Evolutionary conservation across 441 rosid species (phyloP).

Genomic region (Euphorbia corollata): DNA sequence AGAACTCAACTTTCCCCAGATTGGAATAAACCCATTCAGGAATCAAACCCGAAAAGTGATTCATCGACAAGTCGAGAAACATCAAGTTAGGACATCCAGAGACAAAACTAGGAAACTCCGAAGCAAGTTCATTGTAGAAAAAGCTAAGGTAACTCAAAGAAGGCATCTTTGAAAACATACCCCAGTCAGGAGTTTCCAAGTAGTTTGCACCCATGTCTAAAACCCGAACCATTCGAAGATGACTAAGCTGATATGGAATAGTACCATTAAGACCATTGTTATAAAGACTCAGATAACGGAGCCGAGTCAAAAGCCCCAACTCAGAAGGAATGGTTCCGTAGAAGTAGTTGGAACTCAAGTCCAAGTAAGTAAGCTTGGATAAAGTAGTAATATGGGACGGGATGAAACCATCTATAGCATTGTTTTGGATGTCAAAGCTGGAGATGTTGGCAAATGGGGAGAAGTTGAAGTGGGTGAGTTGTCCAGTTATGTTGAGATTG

Average conservation of each 20-base stretch:
- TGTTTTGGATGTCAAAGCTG: constrained; percentile 31
- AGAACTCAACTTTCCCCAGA: constrained; percentile 37
- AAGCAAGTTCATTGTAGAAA: constrained; percentile 22
- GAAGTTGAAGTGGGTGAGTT: constrained; percentile 40
- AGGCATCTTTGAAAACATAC: constrained; percentile 43
- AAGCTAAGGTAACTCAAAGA: constrained; percentile 43
- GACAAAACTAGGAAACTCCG: constrained; percentile 44
- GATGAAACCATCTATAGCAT: constrained; percentile 28
- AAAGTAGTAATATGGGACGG: constrained; percentile 37
- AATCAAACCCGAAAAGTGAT: constrained; percentile 32
- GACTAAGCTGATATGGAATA: constrained; percentile 37
- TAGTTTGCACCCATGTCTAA: constrained; percentile 46
- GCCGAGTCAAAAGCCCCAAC: constrained; percentile 31
- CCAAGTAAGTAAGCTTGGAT: constrained; percentile 36
- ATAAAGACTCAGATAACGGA: constrained; percentile 28
- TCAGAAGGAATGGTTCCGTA: constrained; percentile 30
- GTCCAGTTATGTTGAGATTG: constrained; percentile 27
- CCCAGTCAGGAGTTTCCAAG: constrained; percentile 45
- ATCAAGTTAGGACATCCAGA: constrained; percentile 35
- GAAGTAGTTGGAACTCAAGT: constrained; percentile 36
- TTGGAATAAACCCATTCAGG: constrained; percentile 38
- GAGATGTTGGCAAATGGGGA: constrained; percentile 37
- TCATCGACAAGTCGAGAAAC: constrained; percentile 46
- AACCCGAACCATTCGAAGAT: constrained; percentile 38
- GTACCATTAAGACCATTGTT: constrained; percentile 27